These are phyloP conservation scores for Ilex aquifolium DNA, from an alignment of 257 asterid species.

Conservation along the genomic window DNA sequence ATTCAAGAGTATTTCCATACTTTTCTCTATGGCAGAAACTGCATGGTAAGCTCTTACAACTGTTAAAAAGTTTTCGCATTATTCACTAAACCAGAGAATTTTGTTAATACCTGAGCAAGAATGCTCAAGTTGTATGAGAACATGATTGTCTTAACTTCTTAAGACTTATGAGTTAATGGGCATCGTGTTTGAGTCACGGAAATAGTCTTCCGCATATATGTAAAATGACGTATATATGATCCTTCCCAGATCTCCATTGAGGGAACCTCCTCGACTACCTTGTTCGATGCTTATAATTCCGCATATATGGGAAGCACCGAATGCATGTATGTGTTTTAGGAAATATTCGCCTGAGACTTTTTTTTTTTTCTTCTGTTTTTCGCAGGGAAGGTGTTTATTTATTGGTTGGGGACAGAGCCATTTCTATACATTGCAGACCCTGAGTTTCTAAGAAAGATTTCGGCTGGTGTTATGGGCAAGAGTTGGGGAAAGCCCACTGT, in stretches of 20 bases:
- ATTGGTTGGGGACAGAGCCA: slow-evolving; percentile 93
- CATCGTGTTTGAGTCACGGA: not conserved
- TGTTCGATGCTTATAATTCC: no score
- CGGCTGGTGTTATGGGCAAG: slow-evolving; percentile 53
- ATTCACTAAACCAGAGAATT: not conserved
- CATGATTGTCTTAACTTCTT: no score
- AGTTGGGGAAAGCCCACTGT: slow-evolving; percentile 94
- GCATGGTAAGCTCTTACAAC: slow-evolving; percentile 38
- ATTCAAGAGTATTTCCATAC: slow-evolving; percentile 58
- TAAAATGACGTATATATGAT: not conserved
- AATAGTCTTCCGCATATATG: not conserved
- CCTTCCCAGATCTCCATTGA: no score
- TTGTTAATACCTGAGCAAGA: not conserved
- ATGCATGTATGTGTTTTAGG: not conserved
- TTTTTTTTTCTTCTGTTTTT: not conserved
- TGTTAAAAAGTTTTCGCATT: not conserved
- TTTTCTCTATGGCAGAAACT: slow-evolving; percentile 68
- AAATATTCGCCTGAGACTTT: not conserved
- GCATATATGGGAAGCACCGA: no score
- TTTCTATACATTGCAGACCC: slow-evolving; percentile 83
- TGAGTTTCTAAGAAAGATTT: slow-evolving; percentile 56
- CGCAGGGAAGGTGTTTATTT: slow-evolving; percentile 69
- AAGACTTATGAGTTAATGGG: no score
- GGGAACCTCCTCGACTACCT: no score
- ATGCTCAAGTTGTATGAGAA: not conserved